phyloP scores from a whole-genome alignment of 2,329 filamentous ascomycete genomes.

The Alternaria burnsii region DNA sequence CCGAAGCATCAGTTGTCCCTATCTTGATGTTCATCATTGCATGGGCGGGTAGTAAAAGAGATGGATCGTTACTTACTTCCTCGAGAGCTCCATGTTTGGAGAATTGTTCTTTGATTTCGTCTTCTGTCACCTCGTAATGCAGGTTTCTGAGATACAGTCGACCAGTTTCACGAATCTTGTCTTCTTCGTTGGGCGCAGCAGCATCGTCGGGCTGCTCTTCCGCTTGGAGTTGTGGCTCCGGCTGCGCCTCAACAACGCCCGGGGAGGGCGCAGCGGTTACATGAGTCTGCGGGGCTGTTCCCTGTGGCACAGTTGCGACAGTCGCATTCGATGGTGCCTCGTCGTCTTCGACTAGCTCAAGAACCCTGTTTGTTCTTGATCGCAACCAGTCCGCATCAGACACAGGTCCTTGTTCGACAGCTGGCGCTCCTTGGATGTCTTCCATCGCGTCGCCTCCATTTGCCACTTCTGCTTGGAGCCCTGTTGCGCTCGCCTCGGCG shows the following conservation, averaged over 20 bases:
- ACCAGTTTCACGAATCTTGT: constrained; percentile 74
- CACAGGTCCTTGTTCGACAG: constrained; percentile 55
- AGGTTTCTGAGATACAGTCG: constrained; percentile 91
- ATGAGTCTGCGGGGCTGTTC: constrained; percentile 12
- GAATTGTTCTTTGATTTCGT: constrained; percentile 79
- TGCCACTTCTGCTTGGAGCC: constrained; percentile 1
- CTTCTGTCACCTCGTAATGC: constrained; percentile 78
- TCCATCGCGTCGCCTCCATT: constrained; percentile 31
- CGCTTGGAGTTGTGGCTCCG: constrained; percentile 10
- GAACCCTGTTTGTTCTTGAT: constrained; percentile 82
- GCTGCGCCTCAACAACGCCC: constrained; percentile 16
- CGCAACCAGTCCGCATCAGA: constrained; percentile 92
- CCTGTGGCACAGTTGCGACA: not conserved
- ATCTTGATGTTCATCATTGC: constrained; percentile 94
- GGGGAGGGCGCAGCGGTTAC: constrained; percentile 20
- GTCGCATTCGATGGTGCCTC: constrained; percentile 53
- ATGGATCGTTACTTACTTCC: constrained; percentile 73
- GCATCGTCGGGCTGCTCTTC: constrained; percentile 52
- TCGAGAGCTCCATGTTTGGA: constrained; percentile 76
- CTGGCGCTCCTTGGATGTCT: constrained; percentile 20
- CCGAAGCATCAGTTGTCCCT: constrained; percentile 98
- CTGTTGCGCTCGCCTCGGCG: not conserved
- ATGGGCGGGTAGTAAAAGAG: constrained; percentile 27
- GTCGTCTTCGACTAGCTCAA: constrained; percentile 83
- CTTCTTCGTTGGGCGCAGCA: constrained; percentile 56